Evolutionary conservation across 1,284 basidiomycete genomes (phyloP).

Genomic region (Boletus hoseneyae): DNA sequence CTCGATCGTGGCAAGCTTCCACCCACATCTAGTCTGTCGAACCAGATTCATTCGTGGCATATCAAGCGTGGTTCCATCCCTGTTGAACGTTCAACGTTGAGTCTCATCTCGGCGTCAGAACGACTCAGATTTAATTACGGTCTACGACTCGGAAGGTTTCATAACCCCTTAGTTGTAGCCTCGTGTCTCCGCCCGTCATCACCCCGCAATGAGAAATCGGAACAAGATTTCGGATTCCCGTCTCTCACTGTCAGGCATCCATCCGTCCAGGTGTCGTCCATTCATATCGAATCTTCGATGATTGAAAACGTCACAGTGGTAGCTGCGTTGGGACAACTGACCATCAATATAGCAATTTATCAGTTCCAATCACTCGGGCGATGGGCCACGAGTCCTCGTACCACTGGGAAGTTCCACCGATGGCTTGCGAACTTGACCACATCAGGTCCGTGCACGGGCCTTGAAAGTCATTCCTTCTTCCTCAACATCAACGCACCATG

Average conservation of each 20-base stretch:
- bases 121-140: conserved; percentile 18
- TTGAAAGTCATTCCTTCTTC: conserved; percentile 13
- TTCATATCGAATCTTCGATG: conserved; percentile 23
- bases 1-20: conserved; percentile 24
- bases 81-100: conserved; percentile 8
- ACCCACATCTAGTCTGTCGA: conserved; percentile 8
- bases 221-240: conserved; percentile 18
- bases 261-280: conserved; percentile 11
- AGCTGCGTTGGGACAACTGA: conserved; percentile 8
- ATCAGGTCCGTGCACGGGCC: conserved; percentile 7
- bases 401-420: conserved; percentile 2
- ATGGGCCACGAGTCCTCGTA: conserved; percentile 12
- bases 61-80: conserved; percentile 15
- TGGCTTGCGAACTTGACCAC: conserved; percentile 1
- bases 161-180: conserved; percentile 15
- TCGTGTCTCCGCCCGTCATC: conserved; percentile 23
- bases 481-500: conserved; percentile 9
- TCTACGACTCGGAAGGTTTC: conserved; percentile 25
- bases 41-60: conserved; percentile 11
- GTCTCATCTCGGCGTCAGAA: conserved; percentile 30
- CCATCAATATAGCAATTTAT: conserved; percentile 11
- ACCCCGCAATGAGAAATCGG: conserved; percentile 25
- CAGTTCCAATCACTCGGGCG: conserved; percentile 1
- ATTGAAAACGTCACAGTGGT: conserved; percentile 20
- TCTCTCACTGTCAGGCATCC: conserved; percentile 8